phyloP scores from a whole-genome alignment of 2,329 filamentous ascomycete species.

The Aspergillus japonicus region DNA sequence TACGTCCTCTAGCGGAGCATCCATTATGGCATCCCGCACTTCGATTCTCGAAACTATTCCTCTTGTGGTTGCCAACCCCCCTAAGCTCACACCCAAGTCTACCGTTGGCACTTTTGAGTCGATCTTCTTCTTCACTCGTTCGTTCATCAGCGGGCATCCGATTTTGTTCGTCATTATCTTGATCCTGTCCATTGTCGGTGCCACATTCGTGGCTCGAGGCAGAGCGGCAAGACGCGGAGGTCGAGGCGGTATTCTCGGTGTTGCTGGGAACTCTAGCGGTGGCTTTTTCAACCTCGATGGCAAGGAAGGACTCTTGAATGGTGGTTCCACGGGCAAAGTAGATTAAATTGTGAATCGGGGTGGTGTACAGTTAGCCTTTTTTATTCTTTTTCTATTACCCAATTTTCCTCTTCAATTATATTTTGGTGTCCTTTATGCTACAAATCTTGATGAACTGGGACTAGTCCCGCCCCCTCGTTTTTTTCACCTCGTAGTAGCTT shows the following conservation, averaged over 20 bases:
- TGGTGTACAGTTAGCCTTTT: conserved; percentile 35
- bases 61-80: conserved; percentile 50
- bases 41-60: conserved; percentile 80
- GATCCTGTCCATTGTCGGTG: conserved; percentile 34
- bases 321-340: conserved; percentile 46
- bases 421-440: conserved; percentile 12
- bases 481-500: no score
- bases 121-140: conserved; percentile 46
- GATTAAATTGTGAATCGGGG: conserved; percentile 36
- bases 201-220: conserved; percentile 35
- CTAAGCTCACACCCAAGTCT: conserved; percentile 50
- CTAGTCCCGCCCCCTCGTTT: no score
- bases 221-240: conserved; percentile 29
- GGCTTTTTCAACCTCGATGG: conserved; percentile 51
- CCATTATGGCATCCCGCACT: conserved; percentile 83
- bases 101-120: conserved; percentile 49
- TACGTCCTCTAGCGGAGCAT: conserved; percentile 79
- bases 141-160: conserved; percentile 45
- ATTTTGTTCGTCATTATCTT: conserved; percentile 44
- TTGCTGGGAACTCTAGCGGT: conserved; percentile 30
- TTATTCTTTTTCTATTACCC: conserved; percentile 26
- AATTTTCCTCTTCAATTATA: conserved; percentile 14
- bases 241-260: conserved; percentile 39
- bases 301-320: conserved; percentile 48
- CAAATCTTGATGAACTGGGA: not conserved